These are phyloP conservation scores for Eucalyptus cladocalyx DNA, from an alignment of 345 rosid species.

Conservation along the genomic window DNA sequence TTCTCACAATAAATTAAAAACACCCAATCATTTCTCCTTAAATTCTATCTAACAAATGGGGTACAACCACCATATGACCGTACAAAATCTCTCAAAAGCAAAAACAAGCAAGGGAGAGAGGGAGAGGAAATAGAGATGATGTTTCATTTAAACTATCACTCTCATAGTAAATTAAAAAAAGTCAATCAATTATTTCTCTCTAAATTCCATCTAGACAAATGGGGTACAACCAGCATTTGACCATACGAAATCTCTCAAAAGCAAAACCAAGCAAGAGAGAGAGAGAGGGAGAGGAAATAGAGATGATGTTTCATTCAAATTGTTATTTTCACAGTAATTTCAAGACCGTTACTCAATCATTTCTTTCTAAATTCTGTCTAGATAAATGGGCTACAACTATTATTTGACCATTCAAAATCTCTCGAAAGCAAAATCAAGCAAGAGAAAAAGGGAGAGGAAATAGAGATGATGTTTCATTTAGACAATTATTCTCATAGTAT, in stretches of 20 bases:
- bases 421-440: neutral
- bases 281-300: neutral
- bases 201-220: neutral
- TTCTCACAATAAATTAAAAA: too few relatives aligned
- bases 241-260: neutral
- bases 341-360: too few relatives aligned
- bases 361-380: neutral
- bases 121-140: neutral
- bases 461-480: neutral
- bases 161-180: too few relatives aligned
- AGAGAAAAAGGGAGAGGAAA: neutral
- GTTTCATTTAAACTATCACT: neutral
- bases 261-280: neutral
- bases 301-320: neutral
- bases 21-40: neutral
- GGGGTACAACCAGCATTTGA: neutral
- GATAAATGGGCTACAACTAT: neutral
- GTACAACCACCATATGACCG: neutral
- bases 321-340: accelerated
- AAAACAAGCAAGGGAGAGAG: neutral
- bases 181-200: neutral
- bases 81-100: neutral
- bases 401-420: neutral
- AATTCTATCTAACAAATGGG: neutral
- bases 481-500: accelerated